Evolutionary conservation across 2,329 filamentous ascomycete species (phyloP), one percentile per base, ranked within the genome.

Genomic region (Botrytis porri): DNA sequence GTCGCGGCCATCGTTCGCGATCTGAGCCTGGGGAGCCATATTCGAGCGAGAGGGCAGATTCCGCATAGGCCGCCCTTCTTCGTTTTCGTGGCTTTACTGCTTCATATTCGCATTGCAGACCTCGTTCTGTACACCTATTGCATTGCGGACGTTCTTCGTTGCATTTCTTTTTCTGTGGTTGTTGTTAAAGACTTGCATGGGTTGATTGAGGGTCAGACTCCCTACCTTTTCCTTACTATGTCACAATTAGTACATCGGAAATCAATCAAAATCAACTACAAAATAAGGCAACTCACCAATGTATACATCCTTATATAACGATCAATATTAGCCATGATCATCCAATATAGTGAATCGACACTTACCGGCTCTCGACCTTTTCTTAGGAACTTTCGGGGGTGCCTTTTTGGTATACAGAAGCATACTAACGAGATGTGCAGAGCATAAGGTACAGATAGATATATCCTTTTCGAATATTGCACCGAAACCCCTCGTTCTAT

Each of bases 291-390:
- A 74, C 79, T 78, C 73, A 81, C 80, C 80, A 81, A 61, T 77
- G 76, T 75, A 81, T 77, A 70, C 80, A 81, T 16, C 80, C 79
- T 73, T 80, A 74, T 69, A 43, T 16, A 57, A 7, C 29, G 57
- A 64, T 16, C 64, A 29, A 60, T 35, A 60, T 79, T 71, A 78
- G 78, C 69, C 57, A 61, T 41, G 51, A 14, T n/a, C 37, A 57
- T 41, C 10, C 37, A 39, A 41, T 41, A 63, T 59, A 35, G 29
- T 29, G 20, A 35, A 25, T 18, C 7, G 67, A 32, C 43, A 61
- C 85, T 82, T 81, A 89, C 87, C 87, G 79, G 86, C 85, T 82
- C 88, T 84, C n/a, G 88, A 89, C 72, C 88, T 84, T 78, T 83
- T 85, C 81, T 89, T 90, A 45, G 88, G 88, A 62, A 84, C 82